Base-by-base conservation (phyloP, 192 early-diverging fungal species). In the Coemansia sp. region DNA sequence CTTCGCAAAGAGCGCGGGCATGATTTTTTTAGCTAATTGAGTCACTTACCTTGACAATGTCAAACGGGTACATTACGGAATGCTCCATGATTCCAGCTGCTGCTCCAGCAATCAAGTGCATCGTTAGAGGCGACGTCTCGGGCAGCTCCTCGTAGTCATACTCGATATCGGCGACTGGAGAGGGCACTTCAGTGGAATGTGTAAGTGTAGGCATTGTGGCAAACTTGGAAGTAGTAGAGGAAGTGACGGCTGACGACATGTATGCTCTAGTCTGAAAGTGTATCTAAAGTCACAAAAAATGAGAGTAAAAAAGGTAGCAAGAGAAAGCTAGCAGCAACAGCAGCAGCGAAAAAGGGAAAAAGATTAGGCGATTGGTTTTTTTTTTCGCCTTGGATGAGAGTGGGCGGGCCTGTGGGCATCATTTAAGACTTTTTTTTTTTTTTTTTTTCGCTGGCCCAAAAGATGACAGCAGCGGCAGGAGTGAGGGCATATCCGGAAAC, bases 11-110 rank as follows among this genome's bases (percentile, higher is more conserved):
- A n/a, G 14, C 58, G 23, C 26, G 2, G 3, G n/a, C 31, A 33
- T 9, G 11, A 0, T 48, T 20, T 20, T 20, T 38, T 35, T 1
- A 4, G 45, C 45, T 48, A 24, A 37, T 38, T 38, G 31, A n/a
- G 3, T 13, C 2, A 34, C 42, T 63, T 85, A 93, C 92, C 90
- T 99, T 99, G 69, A 99, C 88, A 62, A 86, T 86, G 74, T 99
- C 96, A 18, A 97, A 83, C 2, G 95, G 96, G 77, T 93, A 97
- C 91, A 95, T 97, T 53, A 95, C 84, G 26, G 91, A 88, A 72
- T 99, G 96, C 80, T 99, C 96, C 53, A 91, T 92, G 69, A 99
- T 97, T 59, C 96, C 96, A n/a, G 96, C 96, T 14, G 94, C 84
- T 1, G 96, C 95, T 13, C 96, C 96, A 0, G 95, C 96, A 37